Conservation (phyloP, 163 green algal genomes). For the Volvox carteri region DNA sequence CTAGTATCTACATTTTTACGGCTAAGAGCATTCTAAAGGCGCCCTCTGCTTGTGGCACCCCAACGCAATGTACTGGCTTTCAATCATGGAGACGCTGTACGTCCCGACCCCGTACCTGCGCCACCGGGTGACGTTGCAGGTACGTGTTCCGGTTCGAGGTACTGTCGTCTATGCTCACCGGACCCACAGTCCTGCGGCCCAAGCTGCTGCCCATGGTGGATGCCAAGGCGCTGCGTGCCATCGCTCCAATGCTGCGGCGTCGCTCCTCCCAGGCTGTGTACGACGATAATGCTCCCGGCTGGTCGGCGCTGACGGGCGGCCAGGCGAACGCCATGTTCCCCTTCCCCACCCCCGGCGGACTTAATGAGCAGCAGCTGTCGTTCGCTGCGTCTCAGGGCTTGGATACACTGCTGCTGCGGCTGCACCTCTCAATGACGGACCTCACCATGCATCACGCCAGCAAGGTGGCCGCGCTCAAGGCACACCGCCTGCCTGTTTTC, state of each 20-base stretch:
- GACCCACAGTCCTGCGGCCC: conserved; percentile 48
- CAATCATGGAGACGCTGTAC: no score
- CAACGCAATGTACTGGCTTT: no score
- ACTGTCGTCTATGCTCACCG: conserved; percentile 32
- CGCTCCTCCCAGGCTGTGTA: not conserved
- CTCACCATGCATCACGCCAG: conserved; percentile 50
- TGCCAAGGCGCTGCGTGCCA: not conserved
- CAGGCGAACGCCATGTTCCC: not conserved
- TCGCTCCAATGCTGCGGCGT: not conserved
- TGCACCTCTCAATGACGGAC: conserved; percentile 52
- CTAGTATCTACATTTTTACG: no score
- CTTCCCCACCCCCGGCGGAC: not conserved
- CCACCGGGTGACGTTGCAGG: no score
- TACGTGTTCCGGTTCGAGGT: conserved; percentile 54
- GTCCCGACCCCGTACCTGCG: no score
- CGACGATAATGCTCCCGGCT: not conserved
- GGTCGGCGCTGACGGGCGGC: not conserved
- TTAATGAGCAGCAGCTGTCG: conserved; percentile 25
- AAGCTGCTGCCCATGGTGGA: conserved; percentile 38
- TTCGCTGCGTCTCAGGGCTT: conserved; percentile 27
- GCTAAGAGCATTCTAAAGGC: no score
- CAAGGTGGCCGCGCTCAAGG: conserved; percentile 40
- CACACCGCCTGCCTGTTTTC: conserved; percentile 5
- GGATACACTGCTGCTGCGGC: conserved; percentile 41
- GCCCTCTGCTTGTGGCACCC: no score